Evolutionary conservation across 495 filamentous ascomycete species (phyloP).

Genomic region (Podospora sp.): DNA sequence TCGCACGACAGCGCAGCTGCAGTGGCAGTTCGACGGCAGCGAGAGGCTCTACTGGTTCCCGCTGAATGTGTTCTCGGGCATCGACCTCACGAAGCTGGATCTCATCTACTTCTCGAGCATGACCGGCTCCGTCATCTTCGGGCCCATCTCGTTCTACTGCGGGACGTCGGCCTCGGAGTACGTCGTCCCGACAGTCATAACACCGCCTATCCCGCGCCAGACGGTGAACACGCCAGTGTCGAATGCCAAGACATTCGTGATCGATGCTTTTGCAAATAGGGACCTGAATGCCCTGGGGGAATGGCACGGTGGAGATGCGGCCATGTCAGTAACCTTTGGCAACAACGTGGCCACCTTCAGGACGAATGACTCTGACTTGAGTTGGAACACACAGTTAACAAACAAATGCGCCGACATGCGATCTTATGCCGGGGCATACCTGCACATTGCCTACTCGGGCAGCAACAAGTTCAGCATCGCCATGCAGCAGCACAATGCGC

Average conservation of each 20-base stretch:
- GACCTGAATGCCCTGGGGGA: constrained; percentile 65
- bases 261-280: constrained; percentile 64
- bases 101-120: constrained; percentile 53
- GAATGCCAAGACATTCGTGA: constrained; percentile 57
- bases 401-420: constrained; percentile 62
- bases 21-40: constrained; percentile 63
- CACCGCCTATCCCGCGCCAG: constrained; percentile 25
- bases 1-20: constrained; percentile 51
- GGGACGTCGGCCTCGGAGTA: constrained; percentile 56
- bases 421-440: constrained; percentile 58
- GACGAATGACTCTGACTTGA: constrained; percentile 67
- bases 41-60: constrained; percentile 64
- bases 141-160: constrained; percentile 64
- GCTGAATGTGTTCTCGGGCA: constrained; percentile 52
- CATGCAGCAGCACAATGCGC: constrained; percentile 70
- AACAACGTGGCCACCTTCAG: constrained; percentile 58
- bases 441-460: constrained; percentile 73
- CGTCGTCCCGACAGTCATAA: constrained; percentile 42
- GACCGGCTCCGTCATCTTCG: constrained; percentile 53
- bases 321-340: constrained; percentile 54
- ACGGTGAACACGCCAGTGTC: constrained; percentile 55
- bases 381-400: constrained; percentile 68
- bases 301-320: constrained; percentile 73
- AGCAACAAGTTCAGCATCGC: constrained; percentile 69
- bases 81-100: constrained; percentile 57